Conservation (phyloP, 345 rosid species). For the Populus euphratica region DNA sequence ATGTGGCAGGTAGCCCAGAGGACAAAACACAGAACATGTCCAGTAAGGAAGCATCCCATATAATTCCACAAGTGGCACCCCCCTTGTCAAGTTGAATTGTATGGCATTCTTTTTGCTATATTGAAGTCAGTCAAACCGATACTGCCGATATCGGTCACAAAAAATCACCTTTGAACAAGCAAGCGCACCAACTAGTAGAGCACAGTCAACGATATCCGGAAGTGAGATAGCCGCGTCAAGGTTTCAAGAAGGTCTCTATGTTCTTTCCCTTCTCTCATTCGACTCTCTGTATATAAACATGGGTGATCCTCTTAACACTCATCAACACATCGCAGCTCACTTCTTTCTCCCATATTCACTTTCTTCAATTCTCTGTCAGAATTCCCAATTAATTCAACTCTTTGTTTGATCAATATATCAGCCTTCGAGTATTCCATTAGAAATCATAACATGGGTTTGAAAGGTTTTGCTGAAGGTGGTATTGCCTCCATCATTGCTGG, state of each 20-base stretch:
- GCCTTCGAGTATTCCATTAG: background rate
- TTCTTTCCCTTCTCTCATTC: background rate
- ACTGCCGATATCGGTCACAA: background rate
- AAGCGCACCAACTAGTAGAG: too few relatives aligned
- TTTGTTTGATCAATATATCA: background rate
- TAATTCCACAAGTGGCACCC: background rate
- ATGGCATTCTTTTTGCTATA: too few relatives aligned
- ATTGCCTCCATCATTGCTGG: slow-evolving; percentile 21
- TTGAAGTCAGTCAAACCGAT: background rate
- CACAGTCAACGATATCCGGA: background rate
- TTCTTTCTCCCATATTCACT: background rate
- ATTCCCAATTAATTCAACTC: background rate
- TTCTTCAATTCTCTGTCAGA: background rate
- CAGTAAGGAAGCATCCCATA: background rate
- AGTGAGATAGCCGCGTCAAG: background rate
- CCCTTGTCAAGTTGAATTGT: background rate
- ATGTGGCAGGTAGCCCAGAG: too few relatives aligned
- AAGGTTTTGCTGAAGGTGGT: slow-evolving; percentile 23
- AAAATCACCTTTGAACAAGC: background rate
- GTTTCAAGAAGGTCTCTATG: background rate
- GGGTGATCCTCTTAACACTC: background rate
- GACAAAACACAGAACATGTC: too few relatives aligned
- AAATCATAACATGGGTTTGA: slow-evolving; percentile 17
- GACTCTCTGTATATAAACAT: background rate
- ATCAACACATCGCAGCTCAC: background rate